Conservation (phyloP, 352 stramenopile genomes). For the Phytophthora fragariae region DNA sequence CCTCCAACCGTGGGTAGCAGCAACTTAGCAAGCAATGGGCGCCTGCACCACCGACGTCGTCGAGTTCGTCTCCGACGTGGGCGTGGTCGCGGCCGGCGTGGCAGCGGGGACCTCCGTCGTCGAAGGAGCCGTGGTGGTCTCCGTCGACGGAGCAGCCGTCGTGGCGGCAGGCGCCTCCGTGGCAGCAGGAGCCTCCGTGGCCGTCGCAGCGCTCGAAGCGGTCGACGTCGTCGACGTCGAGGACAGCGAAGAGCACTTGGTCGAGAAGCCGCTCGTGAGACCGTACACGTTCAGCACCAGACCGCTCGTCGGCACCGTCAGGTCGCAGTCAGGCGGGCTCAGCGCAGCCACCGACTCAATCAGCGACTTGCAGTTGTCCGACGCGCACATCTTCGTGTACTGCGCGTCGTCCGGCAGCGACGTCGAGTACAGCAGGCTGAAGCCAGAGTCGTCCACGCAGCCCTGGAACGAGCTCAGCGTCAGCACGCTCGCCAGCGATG, state of each 20-base stretch:
- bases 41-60: conserved; percentile 1
- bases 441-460: conserved; percentile 30
- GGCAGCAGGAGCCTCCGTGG: not conserved
- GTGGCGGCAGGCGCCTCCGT: not conserved
- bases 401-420: conserved; percentile 35
- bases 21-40: conserved; percentile 26
- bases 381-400: conserved; percentile 44
- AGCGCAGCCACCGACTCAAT: conserved; percentile 27
- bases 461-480: no score
- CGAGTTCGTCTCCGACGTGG: no score
- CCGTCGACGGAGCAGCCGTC: conserved; percentile 10
- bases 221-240: conserved; percentile 8
- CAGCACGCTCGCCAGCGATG: no score
- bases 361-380: conserved; percentile 33
- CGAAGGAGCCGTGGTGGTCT: conserved; percentile 5
- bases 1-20: not conserved
- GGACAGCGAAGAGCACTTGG: conserved; percentile 27
- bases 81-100: not conserved
- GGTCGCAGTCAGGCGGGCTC: conserved; percentile 42
- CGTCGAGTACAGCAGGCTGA: conserved; percentile 41
- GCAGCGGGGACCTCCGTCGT: conserved; percentile 12
- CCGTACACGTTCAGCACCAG: conserved; percentile 39
- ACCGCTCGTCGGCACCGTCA: conserved; percentile 44
- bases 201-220: not conserved
- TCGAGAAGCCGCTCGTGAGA: conserved; percentile 33